Base-by-base conservation (phyloP, 306 rosid genomes). In the Vachellia collinsii region DNA sequence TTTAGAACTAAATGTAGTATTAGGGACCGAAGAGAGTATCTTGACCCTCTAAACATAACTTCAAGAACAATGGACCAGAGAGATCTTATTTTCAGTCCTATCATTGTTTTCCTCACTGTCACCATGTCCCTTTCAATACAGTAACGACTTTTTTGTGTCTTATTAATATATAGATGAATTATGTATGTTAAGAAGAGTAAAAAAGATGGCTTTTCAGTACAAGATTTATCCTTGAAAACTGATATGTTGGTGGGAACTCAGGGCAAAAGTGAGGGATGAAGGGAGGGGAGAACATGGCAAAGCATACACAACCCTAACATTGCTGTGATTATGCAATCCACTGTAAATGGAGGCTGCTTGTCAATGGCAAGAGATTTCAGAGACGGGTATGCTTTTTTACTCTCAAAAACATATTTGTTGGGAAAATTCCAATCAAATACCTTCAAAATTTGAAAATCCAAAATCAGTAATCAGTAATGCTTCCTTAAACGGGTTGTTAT, bases 221-320 rank as follows among this genome's bases (percentile, higher is more conserved):
- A 14, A 64, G 23, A n/a, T 62, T 42, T 77, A 16, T 29, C 73
- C 37, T 20, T 51, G 1, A 50, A 59, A 74, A 54, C 53, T 58
- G 50, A 66, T 23, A 39, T 76, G 56, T 48, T 62, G 53, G 65
- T 23, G 66, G 38, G 81, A 62, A 61, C 88, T n/a, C 70, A 92
- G 97, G 89, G 97, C 88, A 48, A 92, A 82, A 77, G 93, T 94
- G 11, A 85, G 87, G 11, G 90, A 91, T 17, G 70, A 86, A 70
- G 83, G 87, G 77, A 79, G 86, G 63, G 94, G 94, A 48, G 83
- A 87, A 64, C 86, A 86, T 79, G 98, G 77, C 98, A 92, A 80
- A 90, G 97, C 58, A 92, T 94, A 85, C 97, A 94, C 90, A 94
- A 92, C 74, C 98, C 97, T 37, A 90, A 93, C 75, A 85, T 94